These are phyloP conservation scores for Canariomyces notabilis DNA, from an alignment of 2,329 filamentous ascomycete genomes.

Conservation along the genomic window DNA sequence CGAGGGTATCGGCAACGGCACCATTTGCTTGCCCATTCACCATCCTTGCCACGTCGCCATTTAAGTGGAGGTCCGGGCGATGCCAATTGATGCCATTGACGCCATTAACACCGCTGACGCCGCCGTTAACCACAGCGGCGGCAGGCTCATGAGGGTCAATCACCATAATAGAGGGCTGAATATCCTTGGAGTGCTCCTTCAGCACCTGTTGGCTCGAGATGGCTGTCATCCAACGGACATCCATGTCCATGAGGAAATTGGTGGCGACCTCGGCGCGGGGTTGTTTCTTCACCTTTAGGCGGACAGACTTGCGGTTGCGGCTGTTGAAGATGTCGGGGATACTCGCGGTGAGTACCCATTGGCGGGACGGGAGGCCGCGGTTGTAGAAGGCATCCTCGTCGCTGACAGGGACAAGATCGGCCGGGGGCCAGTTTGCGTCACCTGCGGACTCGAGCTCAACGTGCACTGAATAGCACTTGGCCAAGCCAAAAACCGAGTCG, in stretches of 20 bases:
- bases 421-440: constrained; percentile 48
- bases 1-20: constrained; percentile 31
- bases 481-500: constrained; percentile 43
- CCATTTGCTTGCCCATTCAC: constrained; percentile 19
- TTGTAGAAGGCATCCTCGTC: constrained; percentile 25
- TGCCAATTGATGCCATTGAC: constrained; percentile 17
- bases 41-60: constrained; percentile 12
- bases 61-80: constrained; percentile 6
- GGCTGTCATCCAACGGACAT: constrained; percentile 43
- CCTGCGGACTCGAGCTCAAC: constrained; percentile 50
- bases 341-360: constrained; percentile 39
- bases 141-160: constrained; percentile 35
- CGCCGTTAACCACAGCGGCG: constrained; percentile 24
- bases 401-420: constrained; percentile 34
- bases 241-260: constrained; percentile 45
- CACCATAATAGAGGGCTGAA: constrained; percentile 41
- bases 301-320: constrained; percentile 30
- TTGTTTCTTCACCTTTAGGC: constrained; percentile 33
- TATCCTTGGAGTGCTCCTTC: constrained; percentile 35
- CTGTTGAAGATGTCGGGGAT: constrained; percentile 38
- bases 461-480: constrained; percentile 45
- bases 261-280: constrained; percentile 32
- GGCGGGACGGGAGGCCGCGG: constrained; percentile 25
- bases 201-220: constrained; percentile 31
- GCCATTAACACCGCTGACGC: constrained; percentile 27